These are phyloP conservation scores for Lichtheimia ornata DNA, from an alignment of 371 early-diverging fungal species.

Conservation along the genomic window DNA sequence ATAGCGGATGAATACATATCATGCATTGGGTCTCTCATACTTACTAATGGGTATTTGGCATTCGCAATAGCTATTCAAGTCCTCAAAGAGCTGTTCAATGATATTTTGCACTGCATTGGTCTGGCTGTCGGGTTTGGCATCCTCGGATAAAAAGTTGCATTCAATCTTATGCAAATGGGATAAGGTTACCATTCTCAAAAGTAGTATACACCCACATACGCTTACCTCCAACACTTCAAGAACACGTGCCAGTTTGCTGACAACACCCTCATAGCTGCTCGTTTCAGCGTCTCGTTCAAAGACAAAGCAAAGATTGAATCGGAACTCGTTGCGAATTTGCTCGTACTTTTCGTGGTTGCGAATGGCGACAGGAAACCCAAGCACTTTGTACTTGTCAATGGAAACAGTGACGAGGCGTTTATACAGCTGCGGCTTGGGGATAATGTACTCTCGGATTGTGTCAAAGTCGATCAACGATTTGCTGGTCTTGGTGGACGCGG, in stretches of 20 bases:
- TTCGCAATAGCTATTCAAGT: conserved; percentile 84
- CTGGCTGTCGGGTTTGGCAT: conserved; percentile 28
- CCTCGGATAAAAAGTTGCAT: conserved; percentile 68
- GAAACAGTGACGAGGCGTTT: conserved; percentile 78
- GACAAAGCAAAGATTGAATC: conserved; percentile 90
- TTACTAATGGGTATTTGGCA: conserved; percentile 87
- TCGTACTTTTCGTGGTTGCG: conserved; percentile 71
- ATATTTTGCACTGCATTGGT: conserved; percentile 64
- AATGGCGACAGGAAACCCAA: conserved; percentile 79
- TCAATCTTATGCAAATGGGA: conserved; percentile 47
- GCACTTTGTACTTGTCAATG: conserved; percentile 71
- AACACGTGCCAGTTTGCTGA: conserved; percentile 78
- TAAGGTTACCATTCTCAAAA: conserved; percentile 13
- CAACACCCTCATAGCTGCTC: conserved; percentile 78
- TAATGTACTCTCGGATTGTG: conserved; percentile 85
- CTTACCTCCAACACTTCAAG: conserved; percentile 74
- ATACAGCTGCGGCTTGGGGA: conserved; percentile 82
- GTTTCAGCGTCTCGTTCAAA: conserved; percentile 80
- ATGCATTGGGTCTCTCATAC: conserved; percentile 6
- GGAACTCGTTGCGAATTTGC: conserved; percentile 70
- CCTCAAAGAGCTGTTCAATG: conserved; percentile 85
- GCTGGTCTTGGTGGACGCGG: conserved; percentile 10
- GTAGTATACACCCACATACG: neutral
- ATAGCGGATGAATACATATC: neutral
- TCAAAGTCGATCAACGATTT: conserved; percentile 78